These are phyloP conservation scores for Tinospora cordifolia DNA, from an alignment of 164 flowering plant species.

Conservation along the genomic window DNA sequence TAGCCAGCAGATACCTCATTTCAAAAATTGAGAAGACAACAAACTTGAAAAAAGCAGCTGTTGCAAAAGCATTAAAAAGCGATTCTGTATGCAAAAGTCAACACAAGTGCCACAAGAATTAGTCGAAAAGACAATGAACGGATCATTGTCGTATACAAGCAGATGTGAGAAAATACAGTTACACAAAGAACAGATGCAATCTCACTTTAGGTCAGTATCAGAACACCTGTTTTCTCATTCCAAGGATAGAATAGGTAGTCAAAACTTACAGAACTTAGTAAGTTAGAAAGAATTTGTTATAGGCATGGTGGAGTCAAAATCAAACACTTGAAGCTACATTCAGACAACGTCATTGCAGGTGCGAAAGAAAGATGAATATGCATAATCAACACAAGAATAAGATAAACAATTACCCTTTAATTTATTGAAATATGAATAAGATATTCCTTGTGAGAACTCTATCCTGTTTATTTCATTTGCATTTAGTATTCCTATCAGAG, in stretches of 20 bases:
- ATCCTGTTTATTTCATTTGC: too few species aligned
- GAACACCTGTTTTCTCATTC: too few species aligned
- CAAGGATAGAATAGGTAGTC: too few species aligned
- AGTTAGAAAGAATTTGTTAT: background rate
- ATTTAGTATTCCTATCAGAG: too few species aligned
- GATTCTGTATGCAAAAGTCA: conserved; percentile 57
- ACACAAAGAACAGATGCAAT: background rate
- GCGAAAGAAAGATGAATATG: background rate
- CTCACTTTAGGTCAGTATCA: background rate
- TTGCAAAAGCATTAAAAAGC: conserved; percentile 94
- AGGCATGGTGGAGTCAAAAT: background rate
- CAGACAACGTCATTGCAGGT: background rate
- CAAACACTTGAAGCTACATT: background rate
- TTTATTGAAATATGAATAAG: too few species aligned
- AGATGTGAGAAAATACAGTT: background rate
- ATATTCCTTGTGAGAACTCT: too few species aligned
- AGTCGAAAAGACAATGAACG: background rate
- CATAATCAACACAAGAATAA: too few species aligned
- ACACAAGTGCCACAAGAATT: background rate
- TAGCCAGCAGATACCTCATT: conserved; percentile 96
- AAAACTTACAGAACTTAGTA: background rate
- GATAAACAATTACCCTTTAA: too few species aligned
- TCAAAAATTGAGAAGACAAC: conserved; percentile 97
- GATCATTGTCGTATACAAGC: background rate
- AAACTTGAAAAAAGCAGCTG: conserved; percentile 98